A percentile compares a stretch with the other conserved stretches of the same genome.
Conservation (phyloP, 768 basidiomycete genomes). For the Phlebiopsis flavidoalba region DNA sequence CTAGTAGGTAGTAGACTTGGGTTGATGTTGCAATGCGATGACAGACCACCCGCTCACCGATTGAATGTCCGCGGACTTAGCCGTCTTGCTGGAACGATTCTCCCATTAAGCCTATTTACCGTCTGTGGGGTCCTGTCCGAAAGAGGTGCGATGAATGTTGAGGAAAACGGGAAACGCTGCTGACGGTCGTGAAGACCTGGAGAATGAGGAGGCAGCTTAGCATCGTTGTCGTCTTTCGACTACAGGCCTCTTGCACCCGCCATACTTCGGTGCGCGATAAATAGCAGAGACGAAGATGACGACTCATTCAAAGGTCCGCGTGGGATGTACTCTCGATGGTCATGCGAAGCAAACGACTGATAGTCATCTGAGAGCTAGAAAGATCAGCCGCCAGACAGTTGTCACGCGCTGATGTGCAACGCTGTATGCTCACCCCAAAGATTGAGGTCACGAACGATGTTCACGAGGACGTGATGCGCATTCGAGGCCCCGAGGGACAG, state of each 20-base stretch:
- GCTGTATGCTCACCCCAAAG: neutral
- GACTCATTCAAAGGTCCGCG: neutral
- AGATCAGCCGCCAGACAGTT: neutral
- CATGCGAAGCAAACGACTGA: neutral
- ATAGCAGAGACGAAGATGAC: no score
- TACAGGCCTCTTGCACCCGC: no score
- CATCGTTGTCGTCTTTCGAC: neutral
- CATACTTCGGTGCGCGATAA: neutral
- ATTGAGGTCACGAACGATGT: neutral
- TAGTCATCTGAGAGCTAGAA: neutral
- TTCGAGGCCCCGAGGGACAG: neutral
- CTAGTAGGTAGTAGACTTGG: conserved; percentile 8
- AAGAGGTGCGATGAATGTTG: conserved; percentile 17
- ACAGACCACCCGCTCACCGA: conserved; percentile 15
- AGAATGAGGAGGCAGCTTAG: neutral
- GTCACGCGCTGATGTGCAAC: neutral
- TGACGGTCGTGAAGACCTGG: neutral
- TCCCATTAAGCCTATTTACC: conserved; percentile 30
- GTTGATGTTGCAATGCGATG: neutral
- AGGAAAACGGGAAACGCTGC: conserved; percentile 14
- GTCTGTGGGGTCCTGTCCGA: conserved; percentile 30
- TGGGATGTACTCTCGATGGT: neutral
- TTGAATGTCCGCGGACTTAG: conserved; percentile 28
- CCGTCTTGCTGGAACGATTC: conserved; percentile 35
- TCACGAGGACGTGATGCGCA: neutral